Evolutionary conservation across 2,329 filamentous ascomycete species (phyloP), one percentile per base, ranked within the genome.

Genomic region (Coniella vitis): DNA sequence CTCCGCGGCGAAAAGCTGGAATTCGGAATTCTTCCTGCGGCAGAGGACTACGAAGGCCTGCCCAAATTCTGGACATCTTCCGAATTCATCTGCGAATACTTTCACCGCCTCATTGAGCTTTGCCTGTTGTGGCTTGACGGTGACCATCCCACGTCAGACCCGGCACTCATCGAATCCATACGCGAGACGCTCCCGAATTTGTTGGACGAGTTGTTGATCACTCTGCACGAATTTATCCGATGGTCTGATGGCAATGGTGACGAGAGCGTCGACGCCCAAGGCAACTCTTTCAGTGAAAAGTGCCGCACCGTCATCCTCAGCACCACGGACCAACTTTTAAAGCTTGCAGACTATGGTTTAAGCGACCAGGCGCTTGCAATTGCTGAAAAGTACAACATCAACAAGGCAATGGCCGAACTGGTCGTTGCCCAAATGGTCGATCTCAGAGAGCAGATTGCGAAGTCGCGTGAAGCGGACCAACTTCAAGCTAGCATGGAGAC

Each of bases 11-110:
- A 90, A 55, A 69, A 78, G 45, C 65, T 93, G 29, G 72, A 81
- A 42, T 71, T 84, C 55, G 84, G 84, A 7, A 77, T 88, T 20
- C 65, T 87, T 9, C 68, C 70, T 2, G 40, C 36, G 17, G 25
- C 21, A 16, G 69, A 75, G 14, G 78, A 79, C 38, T 90, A 89
- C 60, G 75, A 83, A 17, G 79, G 75, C 10, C 73, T 96, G 8
- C 79, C 85, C 0, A 83, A 87, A 52, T 86, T 90, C 38, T 98
- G 93, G 93, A 96, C 90, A 0, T 90, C 87, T 14, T 81, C 78
- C 56, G 65, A 70, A 38, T 79, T 74, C 54, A 70, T 83, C 48
- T 76, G 80, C 44, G 82, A 82, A 61, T 83, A 83, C 53, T 59
- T 74, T 12, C 78, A 79, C 59, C 78, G 79, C 16, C 71, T 83